Evolutionary conservation across 352 stramenopile species (phyloP).

Genomic region (Phytopythium oedochilum): DNA sequence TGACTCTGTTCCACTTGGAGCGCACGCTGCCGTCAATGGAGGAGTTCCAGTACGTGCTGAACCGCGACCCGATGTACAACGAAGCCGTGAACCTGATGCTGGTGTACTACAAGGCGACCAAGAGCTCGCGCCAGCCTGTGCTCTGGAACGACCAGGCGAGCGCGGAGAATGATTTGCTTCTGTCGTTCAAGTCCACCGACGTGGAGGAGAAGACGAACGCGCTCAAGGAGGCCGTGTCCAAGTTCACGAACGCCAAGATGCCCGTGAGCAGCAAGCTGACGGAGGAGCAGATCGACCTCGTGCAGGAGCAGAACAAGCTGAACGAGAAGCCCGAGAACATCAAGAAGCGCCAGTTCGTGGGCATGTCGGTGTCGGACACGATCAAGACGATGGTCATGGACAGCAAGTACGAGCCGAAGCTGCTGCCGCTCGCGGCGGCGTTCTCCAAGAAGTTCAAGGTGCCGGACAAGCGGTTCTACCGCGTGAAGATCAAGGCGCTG

Average conservation of each 20-base stretch:
- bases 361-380: slow-evolving; percentile 83
- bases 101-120: slow-evolving; percentile 71
- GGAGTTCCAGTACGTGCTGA: slow-evolving; percentile 74
- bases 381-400: slow-evolving; percentile 77
- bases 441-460: slow-evolving; percentile 90
- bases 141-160: slow-evolving; percentile 65
- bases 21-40: slow-evolving; percentile 76
- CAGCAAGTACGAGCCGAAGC: slow-evolving; percentile 80
- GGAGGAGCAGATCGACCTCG: slow-evolving; percentile 85
- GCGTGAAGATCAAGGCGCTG: slow-evolving; percentile 88
- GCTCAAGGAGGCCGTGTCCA: slow-evolving; percentile 60
- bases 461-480: slow-evolving; percentile 88
- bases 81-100: slow-evolving; percentile 78
- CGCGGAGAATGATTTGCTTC: slow-evolving; percentile 68
- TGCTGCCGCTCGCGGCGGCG: slow-evolving; percentile 51
- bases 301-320: slow-evolving; percentile 82
- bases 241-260: slow-evolving; percentile 69
- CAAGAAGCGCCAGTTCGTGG: slow-evolving; percentile 77
- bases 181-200: slow-evolving; percentile 59
- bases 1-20: slow-evolving; percentile 86
- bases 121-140: slow-evolving; percentile 47
- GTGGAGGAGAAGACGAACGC: slow-evolving; percentile 62
- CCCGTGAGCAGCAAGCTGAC: slow-evolving; percentile 58
- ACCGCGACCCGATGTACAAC: slow-evolving; percentile 60
- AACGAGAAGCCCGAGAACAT: slow-evolving; percentile 80